Base-by-base conservation (phyloP, 805 yeast species). In the Ogataea paraovalis region DNA sequence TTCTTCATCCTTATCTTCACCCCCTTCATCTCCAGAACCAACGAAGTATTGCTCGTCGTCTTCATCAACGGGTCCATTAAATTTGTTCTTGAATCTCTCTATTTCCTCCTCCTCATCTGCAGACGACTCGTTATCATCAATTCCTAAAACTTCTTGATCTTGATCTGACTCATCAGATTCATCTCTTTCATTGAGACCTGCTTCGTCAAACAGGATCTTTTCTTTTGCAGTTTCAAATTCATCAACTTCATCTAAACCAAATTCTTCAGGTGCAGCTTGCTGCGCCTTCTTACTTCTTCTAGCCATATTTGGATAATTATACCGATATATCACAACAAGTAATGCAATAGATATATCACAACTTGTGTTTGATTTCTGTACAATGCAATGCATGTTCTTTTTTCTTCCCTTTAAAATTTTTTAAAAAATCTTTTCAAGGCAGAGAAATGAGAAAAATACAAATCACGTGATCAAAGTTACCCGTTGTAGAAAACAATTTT, bases 171-270 rank as follows among this genome's bases (percentile, higher is more conserved):
- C 68, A 6, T 57, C 64, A 16, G 55, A 51, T 20, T 61, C 52
- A 12, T 68, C 63, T 20, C 41, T 38, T 16, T 48, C 49, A n/a
- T 33, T 27, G 19, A 76, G 65, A 0, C 81, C 83, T 0, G 88
- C 86, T 33, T 77, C 71, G 1, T 78, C 80, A 33, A 83, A 66
- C 42, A 83, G 57, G 10, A 82, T 60, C 58, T 78, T 74, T 57
- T 84, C 89, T 55, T 71, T 72, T 45, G 76, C 78, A 6, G 78
- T 75, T 52, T 80, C 81, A 64, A 84, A 85, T 10, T 77, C 79
- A 57, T 85, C 92, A 9, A 85, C 82, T 55, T 85, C 91, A 61
- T 81, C 80, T 27, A 78, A 60, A 1, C 80, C 86, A 51, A 76
- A 68, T 4, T 70, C 73, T 45, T 63, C 64, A 25, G 55, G 56